phyloP scores from a whole-genome alignment of 2,329 filamentous ascomycete genomes.

The Cytospora piceicola region DNA sequence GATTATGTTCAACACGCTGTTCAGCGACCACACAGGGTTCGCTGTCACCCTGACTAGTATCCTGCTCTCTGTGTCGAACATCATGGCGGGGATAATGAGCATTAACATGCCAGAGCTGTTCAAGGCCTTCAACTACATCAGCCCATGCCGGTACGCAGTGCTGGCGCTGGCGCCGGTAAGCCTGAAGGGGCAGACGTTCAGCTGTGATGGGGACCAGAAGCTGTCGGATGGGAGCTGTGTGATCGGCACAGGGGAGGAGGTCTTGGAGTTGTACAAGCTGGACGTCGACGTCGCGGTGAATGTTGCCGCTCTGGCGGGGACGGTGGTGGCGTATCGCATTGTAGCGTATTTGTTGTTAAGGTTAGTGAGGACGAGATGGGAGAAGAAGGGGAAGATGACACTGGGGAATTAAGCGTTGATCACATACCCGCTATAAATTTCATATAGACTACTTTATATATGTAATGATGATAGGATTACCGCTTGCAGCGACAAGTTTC shows the following conservation, averaged over 20 bases:
- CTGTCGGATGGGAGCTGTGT: constrained; percentile 65
- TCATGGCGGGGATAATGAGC: constrained; percentile 72
- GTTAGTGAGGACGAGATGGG: constrained; percentile 58
- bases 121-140: constrained; percentile 71
- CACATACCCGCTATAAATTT: neutral
- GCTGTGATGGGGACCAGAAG: constrained; percentile 63
- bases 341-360: constrained; percentile 64
- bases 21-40: constrained; percentile 71
- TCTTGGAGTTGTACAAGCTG: constrained; percentile 68
- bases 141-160: constrained; percentile 70
- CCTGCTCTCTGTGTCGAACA: constrained; percentile 70
- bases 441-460: neutral
- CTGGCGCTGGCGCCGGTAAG: constrained; percentile 70
- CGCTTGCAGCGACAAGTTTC: no score
- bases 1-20: constrained; percentile 80
- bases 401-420: neutral
- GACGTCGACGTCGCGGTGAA: constrained; percentile 65
- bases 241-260: constrained; percentile 68
- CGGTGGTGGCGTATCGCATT: constrained; percentile 67
- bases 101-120: constrained; percentile 70
- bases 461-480: neutral
- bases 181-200: constrained; percentile 63
- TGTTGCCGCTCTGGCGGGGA: constrained; percentile 64
- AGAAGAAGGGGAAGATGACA: constrained; percentile 32
- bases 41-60: constrained; percentile 74